Conservation (phyloP, 2,329 filamentous ascomycete genomes). For the Colletotrichum sp. region DNA sequence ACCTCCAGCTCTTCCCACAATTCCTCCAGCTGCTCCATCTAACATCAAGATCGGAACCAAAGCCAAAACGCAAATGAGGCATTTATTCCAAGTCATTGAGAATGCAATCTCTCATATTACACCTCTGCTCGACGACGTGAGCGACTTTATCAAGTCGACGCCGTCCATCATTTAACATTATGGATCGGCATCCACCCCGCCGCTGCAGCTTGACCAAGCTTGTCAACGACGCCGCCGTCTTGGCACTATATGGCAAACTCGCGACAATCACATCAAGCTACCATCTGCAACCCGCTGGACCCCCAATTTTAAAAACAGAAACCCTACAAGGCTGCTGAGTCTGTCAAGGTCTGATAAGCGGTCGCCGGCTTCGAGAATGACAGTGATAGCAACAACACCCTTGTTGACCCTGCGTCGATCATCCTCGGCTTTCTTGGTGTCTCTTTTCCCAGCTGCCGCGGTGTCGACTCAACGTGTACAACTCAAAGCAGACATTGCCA, state of each 20-base stretch:
- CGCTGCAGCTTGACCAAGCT: not conserved
- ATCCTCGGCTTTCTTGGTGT: not conserved
- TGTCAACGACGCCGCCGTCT: not conserved
- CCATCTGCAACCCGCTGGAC: not conserved
- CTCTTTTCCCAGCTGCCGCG: not conserved
- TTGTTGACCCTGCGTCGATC: constrained; percentile 8
- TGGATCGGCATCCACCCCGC: constrained; percentile 5
- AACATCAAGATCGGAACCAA: not conserved
- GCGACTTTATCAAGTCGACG: not conserved
- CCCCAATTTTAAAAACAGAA: constrained; percentile 3
- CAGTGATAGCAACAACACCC: not conserved
- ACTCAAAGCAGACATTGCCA: not conserved
- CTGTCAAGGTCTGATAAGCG: not conserved
- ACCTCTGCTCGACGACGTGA: not conserved
- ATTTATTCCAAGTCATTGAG: not conserved
- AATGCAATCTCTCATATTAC: not conserved
- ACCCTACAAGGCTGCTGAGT: not conserved
- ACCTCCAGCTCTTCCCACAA: not conserved
- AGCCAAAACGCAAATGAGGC: not conserved
- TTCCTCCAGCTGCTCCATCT: not conserved
- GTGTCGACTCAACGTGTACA: not conserved
- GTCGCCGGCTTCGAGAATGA: not conserved
- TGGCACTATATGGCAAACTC: constrained; percentile 9
- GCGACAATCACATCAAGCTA: not conserved
- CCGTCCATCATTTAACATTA: constrained; percentile 13